Conservation (phyloP, 371 early-diverging fungal genomes). For the Mycotypha africana region DNA sequence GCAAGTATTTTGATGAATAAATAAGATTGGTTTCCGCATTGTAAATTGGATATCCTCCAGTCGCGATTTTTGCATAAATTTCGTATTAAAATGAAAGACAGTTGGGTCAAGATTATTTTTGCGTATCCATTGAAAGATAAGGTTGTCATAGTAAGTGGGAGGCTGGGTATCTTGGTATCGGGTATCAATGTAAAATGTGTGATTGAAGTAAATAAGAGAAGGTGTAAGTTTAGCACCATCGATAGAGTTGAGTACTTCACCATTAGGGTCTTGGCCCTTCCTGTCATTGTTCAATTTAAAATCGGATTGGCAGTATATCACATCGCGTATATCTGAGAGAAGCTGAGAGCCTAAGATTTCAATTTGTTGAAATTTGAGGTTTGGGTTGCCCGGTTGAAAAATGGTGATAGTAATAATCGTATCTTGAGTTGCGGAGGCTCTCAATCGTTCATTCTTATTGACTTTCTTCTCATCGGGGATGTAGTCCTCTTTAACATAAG, state of each 20-base stretch:
- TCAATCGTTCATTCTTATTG: background rate
- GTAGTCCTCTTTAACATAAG: conserved; percentile 10
- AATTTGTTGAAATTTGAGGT: conserved; percentile 35
- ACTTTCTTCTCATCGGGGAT: background rate
- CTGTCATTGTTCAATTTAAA: conserved; percentile 9
- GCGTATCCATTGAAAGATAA: conserved; percentile 2
- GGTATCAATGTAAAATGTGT: conserved; percentile 41
- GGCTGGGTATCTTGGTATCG: conserved; percentile 3
- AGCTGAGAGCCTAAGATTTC: conserved; percentile 41
- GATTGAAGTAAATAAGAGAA: conserved; percentile 40
- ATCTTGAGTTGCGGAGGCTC: background rate
- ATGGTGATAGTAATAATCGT: conserved; percentile 22
- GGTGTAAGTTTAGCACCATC: conserved; percentile 20
- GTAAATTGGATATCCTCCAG: conserved; percentile 55
- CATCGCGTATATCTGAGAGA: conserved; percentile 39
- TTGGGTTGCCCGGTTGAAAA: conserved; percentile 21
- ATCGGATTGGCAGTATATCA: conserved; percentile 37
- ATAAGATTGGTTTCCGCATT: conserved; percentile 58
- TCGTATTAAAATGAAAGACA: conserved; percentile 15
- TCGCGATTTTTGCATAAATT: conserved; percentile 43
- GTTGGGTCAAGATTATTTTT: conserved; percentile 12
- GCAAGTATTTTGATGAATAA: conserved; percentile 70
- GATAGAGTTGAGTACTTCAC: conserved; percentile 11
- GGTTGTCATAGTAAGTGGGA: conserved; percentile 4
- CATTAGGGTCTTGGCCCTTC: conserved; percentile 1